These are phyloP conservation scores for Lumnitzera racemosa DNA, from an alignment of 345 rosid species.

Conservation along the genomic window DNA sequence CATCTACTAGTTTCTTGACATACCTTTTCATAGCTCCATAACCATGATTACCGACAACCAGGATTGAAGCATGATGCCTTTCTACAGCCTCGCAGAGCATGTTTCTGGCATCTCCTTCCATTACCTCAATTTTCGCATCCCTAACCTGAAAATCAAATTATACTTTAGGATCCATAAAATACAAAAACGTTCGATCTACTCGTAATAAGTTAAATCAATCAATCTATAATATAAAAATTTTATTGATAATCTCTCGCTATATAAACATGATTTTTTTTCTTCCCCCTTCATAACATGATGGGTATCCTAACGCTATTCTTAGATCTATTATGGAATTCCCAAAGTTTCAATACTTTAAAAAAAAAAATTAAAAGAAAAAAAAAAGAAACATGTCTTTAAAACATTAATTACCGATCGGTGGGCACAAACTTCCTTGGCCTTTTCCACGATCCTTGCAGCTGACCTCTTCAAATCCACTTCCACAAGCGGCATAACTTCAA, in stretches of 20 bases:
- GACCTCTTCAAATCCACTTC: slow-evolving; percentile 65
- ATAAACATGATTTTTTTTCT: too few relatives aligned
- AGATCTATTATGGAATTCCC: neutral
- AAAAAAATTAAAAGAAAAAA: neutral
- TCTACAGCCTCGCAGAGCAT: slow-evolving; percentile 84
- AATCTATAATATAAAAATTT: too few relatives aligned
- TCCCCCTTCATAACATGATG: too few relatives aligned
- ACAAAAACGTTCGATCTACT: neutral
- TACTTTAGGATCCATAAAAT: neutral
- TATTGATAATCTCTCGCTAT: too few relatives aligned
- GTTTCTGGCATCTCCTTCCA: slow-evolving; percentile 88
- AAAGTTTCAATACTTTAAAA: neutral
- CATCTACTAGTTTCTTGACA: neutral
- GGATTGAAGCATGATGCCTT: slow-evolving; percentile 63
- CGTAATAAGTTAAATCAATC: too few relatives aligned
- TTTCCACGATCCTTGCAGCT: slow-evolving; percentile 56
- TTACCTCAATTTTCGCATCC: slow-evolving; percentile 37
- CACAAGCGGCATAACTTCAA: slow-evolving; percentile 52
- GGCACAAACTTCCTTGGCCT: slow-evolving; percentile 48
- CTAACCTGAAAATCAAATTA: slow-evolving; percentile 32
- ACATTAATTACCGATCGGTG: slow-evolving; percentile 40
- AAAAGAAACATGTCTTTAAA: neutral
- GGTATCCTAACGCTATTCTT: neutral
- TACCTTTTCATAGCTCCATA: slow-evolving; percentile 95
- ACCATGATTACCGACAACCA: slow-evolving; percentile 95